Evolutionary conservation across 306 rosid genomes (phyloP).

Genomic region (Astragalus membranaceus): DNA sequence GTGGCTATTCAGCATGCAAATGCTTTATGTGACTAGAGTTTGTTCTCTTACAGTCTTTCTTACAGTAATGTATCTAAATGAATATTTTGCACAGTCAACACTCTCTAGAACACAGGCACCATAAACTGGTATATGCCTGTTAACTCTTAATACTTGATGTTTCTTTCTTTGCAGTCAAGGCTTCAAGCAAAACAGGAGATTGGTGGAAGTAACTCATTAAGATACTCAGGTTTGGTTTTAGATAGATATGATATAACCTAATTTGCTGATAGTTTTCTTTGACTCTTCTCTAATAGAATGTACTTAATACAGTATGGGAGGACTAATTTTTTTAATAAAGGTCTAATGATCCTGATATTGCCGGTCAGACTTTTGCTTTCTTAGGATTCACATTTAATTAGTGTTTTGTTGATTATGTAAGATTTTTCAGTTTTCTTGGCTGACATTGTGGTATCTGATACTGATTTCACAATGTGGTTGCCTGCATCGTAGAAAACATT

Average conservation of each 20-base stretch:
- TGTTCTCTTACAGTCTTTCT: conserved; percentile 5
- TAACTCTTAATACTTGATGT: conserved; percentile 5
- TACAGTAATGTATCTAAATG: neutral
- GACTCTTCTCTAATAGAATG: neutral
- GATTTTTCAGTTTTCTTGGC: no score
- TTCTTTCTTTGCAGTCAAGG: conserved; percentile 61
- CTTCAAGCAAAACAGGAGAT: conserved; percentile 92
- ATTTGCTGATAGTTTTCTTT: neutral
- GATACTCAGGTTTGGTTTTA: conserved; percentile 77
- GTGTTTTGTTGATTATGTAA: neutral
- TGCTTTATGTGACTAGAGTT: neutral
- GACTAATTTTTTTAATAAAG: no score
- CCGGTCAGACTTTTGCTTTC: neutral
- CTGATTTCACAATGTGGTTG: neutral
- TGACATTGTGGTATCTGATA: no score
- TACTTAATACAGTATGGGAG: neutral
- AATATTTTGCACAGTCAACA: neutral
- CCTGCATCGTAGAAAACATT: neutral
- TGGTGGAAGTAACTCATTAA: conserved; percentile 58
- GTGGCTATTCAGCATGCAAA: neutral
- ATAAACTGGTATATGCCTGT: neutral
- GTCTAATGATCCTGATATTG: neutral
- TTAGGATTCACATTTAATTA: no score
- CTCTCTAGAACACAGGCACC: neutral
- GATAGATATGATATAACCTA: neutral